These are phyloP conservation scores for Xylaria sp. DNA, from an alignment of 2,329 filamentous ascomycete genomes.

Conservation along the genomic window DNA sequence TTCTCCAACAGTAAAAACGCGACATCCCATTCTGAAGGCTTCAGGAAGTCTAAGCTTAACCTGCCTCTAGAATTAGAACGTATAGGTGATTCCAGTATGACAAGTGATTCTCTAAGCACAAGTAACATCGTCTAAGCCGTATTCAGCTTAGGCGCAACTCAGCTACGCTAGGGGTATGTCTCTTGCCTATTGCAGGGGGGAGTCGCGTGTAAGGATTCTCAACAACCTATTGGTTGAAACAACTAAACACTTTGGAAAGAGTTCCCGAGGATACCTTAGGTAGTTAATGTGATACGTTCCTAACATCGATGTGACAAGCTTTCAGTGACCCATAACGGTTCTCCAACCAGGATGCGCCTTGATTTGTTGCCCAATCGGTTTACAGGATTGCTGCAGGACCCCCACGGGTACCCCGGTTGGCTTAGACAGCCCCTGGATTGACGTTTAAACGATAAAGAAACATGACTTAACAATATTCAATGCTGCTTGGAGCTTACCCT, in stretches of 20 bases:
- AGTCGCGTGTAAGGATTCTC: background rate
- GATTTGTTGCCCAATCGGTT: slow-evolving; percentile 18
- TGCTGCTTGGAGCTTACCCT: background rate
- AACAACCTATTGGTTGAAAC: background rate
- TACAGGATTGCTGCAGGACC: background rate
- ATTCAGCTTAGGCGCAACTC: background rate
- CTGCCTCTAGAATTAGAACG: too few species aligned
- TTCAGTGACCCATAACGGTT: background rate
- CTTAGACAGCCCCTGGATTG: background rate
- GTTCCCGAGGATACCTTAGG: slow-evolving; percentile 1
- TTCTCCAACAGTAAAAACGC: too few species aligned
- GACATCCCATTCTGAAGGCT: background rate
- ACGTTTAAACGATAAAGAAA: background rate
- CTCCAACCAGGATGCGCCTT: background rate
- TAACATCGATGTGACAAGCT: background rate
- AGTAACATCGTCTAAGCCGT: background rate
- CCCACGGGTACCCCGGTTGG: background rate
- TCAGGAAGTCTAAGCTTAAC: too few species aligned
- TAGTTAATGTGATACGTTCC: background rate
- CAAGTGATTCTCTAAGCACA: too few species aligned
- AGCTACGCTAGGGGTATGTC: background rate
- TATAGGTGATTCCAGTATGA: too few species aligned
- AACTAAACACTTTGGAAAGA: background rate
- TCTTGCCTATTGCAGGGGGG: background rate
- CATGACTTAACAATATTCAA: background rate